Conservation (phyloP, 257 asterid species). For the Solanum verrucosum region DNA sequence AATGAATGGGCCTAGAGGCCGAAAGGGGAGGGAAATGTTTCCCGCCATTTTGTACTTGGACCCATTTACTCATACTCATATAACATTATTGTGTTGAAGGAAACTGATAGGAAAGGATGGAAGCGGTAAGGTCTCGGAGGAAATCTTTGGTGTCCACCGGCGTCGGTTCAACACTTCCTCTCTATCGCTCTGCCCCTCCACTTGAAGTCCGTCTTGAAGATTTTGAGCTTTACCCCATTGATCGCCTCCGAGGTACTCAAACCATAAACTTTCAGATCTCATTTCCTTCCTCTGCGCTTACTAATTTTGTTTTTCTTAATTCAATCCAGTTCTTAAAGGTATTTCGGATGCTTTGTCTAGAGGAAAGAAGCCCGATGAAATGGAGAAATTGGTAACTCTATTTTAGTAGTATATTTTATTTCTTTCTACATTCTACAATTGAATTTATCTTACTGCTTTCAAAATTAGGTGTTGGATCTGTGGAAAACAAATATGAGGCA, state of each 20-base stretch:
- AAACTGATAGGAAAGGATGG: slow-evolving; percentile 28
- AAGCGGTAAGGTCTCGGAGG: slow-evolving; percentile 45
- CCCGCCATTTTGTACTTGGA: background rate
- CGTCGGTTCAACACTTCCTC: slow-evolving; percentile 37
- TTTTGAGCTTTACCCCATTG: slow-evolving; percentile 77
- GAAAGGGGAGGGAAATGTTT: background rate
- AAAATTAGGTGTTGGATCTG: slow-evolving; percentile 35
- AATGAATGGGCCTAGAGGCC: background rate
- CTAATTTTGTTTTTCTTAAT: background rate
- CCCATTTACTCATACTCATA: background rate
- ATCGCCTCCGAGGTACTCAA: slow-evolving; percentile 75
- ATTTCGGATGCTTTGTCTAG: slow-evolving; percentile 84
- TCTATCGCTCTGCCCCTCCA: slow-evolving; percentile 80
- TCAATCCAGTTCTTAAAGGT: slow-evolving; percentile 68
- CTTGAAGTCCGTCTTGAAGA: slow-evolving; percentile 90
- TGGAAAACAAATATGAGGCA: slow-evolving; percentile 68
- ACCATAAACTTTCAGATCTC: background rate
- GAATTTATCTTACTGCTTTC: background rate
- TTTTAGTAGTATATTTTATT: background rate
- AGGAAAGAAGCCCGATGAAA: slow-evolving; percentile 74
- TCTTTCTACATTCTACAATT: background rate
- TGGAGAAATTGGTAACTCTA: slow-evolving; percentile 42
- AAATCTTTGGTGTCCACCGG: slow-evolving; percentile 20
- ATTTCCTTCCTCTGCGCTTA: background rate
- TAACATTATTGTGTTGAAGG: background rate